Percentiles rank a stretch among this genome's conserved stretches.
phyloP scores from a whole-genome alignment of 177 flowering plant genomes.

The Telopea speciosissima region DNA sequence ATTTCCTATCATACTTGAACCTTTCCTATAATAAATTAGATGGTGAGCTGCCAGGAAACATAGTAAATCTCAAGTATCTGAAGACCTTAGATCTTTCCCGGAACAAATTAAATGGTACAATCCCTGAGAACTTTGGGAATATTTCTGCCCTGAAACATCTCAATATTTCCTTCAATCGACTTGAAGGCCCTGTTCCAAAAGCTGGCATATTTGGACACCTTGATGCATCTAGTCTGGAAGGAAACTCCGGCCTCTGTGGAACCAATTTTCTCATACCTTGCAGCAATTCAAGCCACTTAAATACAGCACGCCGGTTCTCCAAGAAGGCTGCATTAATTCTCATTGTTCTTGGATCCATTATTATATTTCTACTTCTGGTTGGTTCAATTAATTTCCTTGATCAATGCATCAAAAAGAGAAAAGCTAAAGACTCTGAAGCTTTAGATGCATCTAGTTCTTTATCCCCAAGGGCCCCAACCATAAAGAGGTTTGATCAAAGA shows the following conservation, averaged over 20 bases:
- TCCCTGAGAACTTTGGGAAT: slow-evolving; percentile 46
- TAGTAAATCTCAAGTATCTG: slow-evolving; percentile 41
- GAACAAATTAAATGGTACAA: slow-evolving; percentile 45
- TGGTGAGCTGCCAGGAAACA: slow-evolving; percentile 42
- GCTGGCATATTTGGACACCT: slow-evolving; percentile 43
- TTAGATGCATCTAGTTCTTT: slow-evolving; percentile 17
- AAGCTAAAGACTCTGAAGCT: slow-evolving; percentile 13
- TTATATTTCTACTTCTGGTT: slow-evolving; percentile 27
- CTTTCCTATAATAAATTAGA: slow-evolving; percentile 49
- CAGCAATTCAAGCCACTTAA: slow-evolving; percentile 11
- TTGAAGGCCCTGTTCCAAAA: slow-evolving; percentile 64
- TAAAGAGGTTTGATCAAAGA: slow-evolving; percentile 44
- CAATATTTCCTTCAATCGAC: slow-evolving; percentile 70
- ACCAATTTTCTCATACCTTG: slow-evolving; percentile 34
- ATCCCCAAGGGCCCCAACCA: slow-evolving; percentile 23
- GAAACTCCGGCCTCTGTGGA: slow-evolving; percentile 72
- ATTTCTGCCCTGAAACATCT: slow-evolving; percentile 42
- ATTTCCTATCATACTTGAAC: slow-evolving; percentile 39
- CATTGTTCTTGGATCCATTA: slow-evolving; percentile 31
- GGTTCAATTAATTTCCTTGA: slow-evolving; percentile 14
- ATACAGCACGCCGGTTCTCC: slow-evolving; percentile 20
- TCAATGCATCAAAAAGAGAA: slow-evolving; percentile 20
- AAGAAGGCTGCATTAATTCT: slow-evolving; percentile 36
- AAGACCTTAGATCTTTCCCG: slow-evolving; percentile 55
- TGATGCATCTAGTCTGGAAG: slow-evolving; percentile 38